A percentile compares a stretch with the other conserved stretches of the same genome.
Conservation (phyloP, 1,284 basidiomycete genomes). For the Malassezia dermatis region DNA sequence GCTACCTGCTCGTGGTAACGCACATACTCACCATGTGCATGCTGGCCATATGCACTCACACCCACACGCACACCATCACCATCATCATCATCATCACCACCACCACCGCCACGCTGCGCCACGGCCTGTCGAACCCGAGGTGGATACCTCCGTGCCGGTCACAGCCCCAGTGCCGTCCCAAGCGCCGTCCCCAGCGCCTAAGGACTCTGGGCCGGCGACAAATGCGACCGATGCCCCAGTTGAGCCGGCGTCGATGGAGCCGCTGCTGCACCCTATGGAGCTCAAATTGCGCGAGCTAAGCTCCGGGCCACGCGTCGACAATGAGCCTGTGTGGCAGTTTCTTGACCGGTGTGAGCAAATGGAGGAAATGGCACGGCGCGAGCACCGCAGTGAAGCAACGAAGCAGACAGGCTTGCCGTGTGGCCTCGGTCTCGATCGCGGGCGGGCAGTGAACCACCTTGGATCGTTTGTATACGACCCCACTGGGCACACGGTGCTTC, state of each 20-base stretch:
- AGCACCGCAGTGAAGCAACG: conserved; percentile 7
- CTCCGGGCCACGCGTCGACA: conserved; percentile 40
- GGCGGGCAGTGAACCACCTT: conserved; percentile 35
- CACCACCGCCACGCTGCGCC: conserved; percentile 4
- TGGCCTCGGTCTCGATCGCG: conserved; percentile 34
- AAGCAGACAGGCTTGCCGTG: background rate
- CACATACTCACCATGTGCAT: background rate
- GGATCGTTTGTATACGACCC: conserved; percentile 42
- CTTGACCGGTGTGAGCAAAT: conserved; percentile 38
- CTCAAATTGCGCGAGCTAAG: conserved; percentile 20
- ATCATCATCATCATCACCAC: conserved; percentile 14
- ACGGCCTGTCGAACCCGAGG: background rate
- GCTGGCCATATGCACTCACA: background rate
- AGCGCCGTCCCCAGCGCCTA: background rate
- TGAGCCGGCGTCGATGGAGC: background rate
- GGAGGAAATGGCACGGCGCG: conserved; percentile 21
- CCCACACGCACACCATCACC: conserved; percentile 3
- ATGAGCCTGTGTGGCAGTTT: conserved; percentile 43
- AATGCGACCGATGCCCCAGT: background rate
- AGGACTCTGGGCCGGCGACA: background rate
- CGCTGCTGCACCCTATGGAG: conserved; percentile 3
- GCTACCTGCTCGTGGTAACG: background rate
- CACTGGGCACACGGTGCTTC: conserved; percentile 30
- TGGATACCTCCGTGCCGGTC: background rate
- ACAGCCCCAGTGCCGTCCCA: background rate